Percentiles rank a stretch among this genome's conserved stretches.
Evolutionary conservation across 805 yeast species (phyloP).

Genomic region (Metschnikowia lachancei): DNA sequence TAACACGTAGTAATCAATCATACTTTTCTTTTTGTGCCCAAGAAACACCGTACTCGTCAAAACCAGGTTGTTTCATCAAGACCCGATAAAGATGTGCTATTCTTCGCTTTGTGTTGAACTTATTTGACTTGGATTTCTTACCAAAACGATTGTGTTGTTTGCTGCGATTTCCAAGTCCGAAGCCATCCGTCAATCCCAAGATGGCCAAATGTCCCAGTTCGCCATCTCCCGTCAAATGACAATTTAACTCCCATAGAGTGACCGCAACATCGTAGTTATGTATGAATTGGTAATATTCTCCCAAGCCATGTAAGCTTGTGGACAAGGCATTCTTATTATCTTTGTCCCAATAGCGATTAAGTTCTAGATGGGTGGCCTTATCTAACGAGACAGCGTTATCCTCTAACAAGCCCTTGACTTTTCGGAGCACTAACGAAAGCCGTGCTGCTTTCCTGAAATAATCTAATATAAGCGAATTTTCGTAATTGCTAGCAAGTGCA

Average conservation of each 20-base stretch:
- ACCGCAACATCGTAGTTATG: constrained; percentile 21
- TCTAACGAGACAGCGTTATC: not conserved
- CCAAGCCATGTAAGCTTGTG: constrained; percentile 20
- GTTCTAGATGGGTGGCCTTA: constrained; percentile 3
- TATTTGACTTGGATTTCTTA: constrained; percentile 19
- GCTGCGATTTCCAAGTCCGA: constrained; percentile 23
- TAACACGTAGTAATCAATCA: constrained; percentile 6
- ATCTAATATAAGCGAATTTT: constrained; percentile 22
- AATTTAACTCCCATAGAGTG: constrained; percentile 24
- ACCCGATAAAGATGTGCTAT: constrained; percentile 22
- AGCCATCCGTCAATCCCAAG: constrained; percentile 23
- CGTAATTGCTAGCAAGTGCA: constrained; percentile 19
- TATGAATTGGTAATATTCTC: constrained; percentile 21
- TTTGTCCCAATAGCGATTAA: constrained; percentile 16
- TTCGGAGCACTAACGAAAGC: constrained; percentile 19
- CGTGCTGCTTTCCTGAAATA: constrained; percentile 24
- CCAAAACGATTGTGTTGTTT: constrained; percentile 22
- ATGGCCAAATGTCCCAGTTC: constrained; percentile 25
- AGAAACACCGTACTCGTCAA: constrained; percentile 19
- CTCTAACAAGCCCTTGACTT: constrained; percentile 14
- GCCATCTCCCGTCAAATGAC: constrained; percentile 22
- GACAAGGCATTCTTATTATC: constrained; percentile 21
- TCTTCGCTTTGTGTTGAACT: constrained; percentile 22
- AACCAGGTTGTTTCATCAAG: constrained; percentile 16
- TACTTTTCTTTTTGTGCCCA: constrained; percentile 21